Evolutionary conservation across 176 grass and related monocot species (phyloP).

Genomic region (Microstegium vimineum): DNA sequence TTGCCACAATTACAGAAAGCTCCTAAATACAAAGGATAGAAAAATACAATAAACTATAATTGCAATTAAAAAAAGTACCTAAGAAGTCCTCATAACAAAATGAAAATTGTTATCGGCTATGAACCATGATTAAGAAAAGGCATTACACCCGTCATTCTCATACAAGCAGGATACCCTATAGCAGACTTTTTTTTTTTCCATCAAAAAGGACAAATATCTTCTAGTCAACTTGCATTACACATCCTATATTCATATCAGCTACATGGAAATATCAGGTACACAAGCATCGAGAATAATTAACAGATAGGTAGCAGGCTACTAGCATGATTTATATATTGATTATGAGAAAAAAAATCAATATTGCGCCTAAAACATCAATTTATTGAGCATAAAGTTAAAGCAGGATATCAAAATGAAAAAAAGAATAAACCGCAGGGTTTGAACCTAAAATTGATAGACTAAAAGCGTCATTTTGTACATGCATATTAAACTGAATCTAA

Average conservation of each 20-base stretch:
- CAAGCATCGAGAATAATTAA: background rate
- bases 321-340: background rate
- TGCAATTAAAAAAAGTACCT: background rate
- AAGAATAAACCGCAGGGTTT: background rate
- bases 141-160: background rate
- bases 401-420: background rate
- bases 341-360: background rate
- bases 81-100: background rate
- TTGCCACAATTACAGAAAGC: conserved; percentile 89
- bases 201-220: background rate
- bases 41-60: background rate
- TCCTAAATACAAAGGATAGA: conserved; percentile 46
- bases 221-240: background rate
- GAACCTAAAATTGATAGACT: background rate
- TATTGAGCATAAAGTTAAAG: background rate
- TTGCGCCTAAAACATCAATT: background rate
- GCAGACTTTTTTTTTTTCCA: background rate
- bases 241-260: background rate
- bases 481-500: conserved; percentile 19
- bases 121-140: conserved; percentile 3
- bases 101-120: background rate
- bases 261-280: background rate
- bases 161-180: background rate
- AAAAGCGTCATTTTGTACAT: background rate
- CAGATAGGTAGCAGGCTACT: background rate